Evolutionary conservation across 2,329 filamentous ascomycete species (phyloP).

Genomic region (Trichothecium roseum): DNA sequence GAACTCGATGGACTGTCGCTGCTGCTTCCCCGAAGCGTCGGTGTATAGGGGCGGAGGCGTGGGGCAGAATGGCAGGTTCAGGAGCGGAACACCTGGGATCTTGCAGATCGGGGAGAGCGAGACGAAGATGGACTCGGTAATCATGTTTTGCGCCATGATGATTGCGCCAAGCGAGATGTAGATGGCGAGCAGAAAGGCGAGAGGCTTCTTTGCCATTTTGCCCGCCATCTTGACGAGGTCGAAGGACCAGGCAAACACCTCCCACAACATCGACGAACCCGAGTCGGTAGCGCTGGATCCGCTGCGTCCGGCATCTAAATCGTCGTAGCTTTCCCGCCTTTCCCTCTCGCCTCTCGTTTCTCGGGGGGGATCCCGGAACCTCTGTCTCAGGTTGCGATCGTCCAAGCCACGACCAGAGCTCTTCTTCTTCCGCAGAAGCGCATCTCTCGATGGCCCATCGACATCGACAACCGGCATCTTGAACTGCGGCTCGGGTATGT

Average conservation of each 20-base stretch:
- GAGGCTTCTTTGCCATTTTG: slow-evolving; percentile 50
- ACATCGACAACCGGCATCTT: slow-evolving; percentile 40
- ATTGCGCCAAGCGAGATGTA: slow-evolving; percentile 50
- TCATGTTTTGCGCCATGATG: slow-evolving; percentile 50
- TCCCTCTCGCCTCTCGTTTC: background rate
- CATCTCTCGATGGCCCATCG: slow-evolving; percentile 22
- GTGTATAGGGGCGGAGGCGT: background rate
- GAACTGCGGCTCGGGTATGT: slow-evolving; percentile 38
- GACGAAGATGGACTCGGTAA: slow-evolving; percentile 48
- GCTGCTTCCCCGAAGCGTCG: slow-evolving; percentile 13
- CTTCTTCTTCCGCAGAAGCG: background rate
- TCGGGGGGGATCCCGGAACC: background rate
- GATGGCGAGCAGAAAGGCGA: slow-evolving; percentile 50
- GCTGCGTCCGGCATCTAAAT: slow-evolving; percentile 9
- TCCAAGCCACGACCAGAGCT: background rate
- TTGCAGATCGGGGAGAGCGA: slow-evolving; percentile 61
- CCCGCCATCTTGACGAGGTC: slow-evolving; percentile 50
- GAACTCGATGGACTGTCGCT: slow-evolving; percentile 46
- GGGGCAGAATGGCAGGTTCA: slow-evolving; percentile 56
- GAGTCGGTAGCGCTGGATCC: slow-evolving; percentile 19
- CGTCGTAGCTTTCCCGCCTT: slow-evolving; percentile 9
- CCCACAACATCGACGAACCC: slow-evolving; percentile 26
- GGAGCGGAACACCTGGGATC: slow-evolving; percentile 51
- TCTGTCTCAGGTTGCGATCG: background rate
- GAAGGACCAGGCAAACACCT: slow-evolving; percentile 35